Conservation (phyloP, 495 filamentous ascomycete species). For the Aspergillus baeticus region DNA sequence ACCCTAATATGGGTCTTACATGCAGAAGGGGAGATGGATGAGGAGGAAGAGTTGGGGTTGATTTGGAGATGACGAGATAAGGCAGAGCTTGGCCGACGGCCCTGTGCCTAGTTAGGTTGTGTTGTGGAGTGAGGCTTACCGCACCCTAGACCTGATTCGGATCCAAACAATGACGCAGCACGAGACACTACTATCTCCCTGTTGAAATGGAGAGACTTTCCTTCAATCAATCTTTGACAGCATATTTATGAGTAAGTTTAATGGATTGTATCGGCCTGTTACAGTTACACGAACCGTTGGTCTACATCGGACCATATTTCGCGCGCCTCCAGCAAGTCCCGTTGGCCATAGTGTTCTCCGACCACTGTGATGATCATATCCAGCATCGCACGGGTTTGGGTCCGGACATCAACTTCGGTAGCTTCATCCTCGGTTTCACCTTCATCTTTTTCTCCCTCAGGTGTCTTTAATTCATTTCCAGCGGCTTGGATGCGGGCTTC, state of each 20-base stretch:
- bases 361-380: constrained; percentile 92
- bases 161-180: constrained; percentile 14
- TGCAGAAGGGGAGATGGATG: not conserved
- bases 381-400: constrained; percentile 53
- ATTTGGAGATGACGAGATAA: constrained; percentile 3
- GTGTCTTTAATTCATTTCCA: constrained; percentile 9
- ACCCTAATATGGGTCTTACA: too few relatives aligned
- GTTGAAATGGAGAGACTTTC: not conserved
- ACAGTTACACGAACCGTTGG: not conserved
- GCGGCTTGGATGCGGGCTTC: constrained; percentile 44
- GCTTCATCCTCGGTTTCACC: not conserved
- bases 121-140: not conserved
- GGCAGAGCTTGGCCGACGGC: not conserved
- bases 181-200: not conserved
- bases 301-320: constrained; percentile 42
- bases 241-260: too few relatives aligned
- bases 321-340: constrained; percentile 75
- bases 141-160: not conserved
- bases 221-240: not conserved
- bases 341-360: constrained; percentile 88
- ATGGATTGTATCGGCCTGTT: too few relatives aligned
- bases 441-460: not conserved
- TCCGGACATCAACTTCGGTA: constrained; percentile 18
- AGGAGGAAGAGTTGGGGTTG: not conserved
- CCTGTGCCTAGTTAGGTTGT: too few relatives aligned